A percentile compares a stretch with the other conserved stretches of the same genome.
These are phyloP conservation scores for Aspergillus luchuensis DNA, from an alignment of 2,329 filamentous ascomycete species.

Conservation along the genomic window DNA sequence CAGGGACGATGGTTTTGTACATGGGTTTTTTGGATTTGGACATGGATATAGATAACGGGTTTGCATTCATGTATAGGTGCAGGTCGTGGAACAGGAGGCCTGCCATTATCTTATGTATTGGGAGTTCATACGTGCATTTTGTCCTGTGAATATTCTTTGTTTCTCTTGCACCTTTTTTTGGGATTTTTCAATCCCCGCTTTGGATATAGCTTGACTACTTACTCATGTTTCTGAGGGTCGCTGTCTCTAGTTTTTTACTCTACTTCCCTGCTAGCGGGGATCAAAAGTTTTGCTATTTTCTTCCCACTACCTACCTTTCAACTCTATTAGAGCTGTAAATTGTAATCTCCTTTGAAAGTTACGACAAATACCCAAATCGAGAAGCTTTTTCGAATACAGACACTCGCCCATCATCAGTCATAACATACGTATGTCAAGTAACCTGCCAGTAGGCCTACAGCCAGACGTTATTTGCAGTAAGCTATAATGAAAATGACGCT, in stretches of 20 bases:
- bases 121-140: background rate
- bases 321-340: no score
- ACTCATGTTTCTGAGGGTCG: background rate
- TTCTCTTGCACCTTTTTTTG: background rate
- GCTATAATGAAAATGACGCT: background rate
- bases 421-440: background rate
- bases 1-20: background rate
- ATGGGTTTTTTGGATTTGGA: background rate
- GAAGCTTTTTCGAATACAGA: no score
- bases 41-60: background rate
- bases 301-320: background rate
- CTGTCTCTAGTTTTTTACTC: background rate
- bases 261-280: background rate
- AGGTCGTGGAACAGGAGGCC: conserved; percentile 6
- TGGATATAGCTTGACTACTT: background rate
- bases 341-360: no score
- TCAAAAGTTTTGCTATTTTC: background rate
- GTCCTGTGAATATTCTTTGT: conserved; percentile 1
- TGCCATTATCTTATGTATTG: conserved; percentile 1
- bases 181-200: background rate
- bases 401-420: background rate
- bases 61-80: conserved; percentile 9
- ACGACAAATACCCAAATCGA: no score
- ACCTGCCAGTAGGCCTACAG: background rate
- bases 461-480: no score